Evolutionary conservation across 345 rosid genomes (phyloP).

Genomic region (Cochlearia excelsa): DNA sequence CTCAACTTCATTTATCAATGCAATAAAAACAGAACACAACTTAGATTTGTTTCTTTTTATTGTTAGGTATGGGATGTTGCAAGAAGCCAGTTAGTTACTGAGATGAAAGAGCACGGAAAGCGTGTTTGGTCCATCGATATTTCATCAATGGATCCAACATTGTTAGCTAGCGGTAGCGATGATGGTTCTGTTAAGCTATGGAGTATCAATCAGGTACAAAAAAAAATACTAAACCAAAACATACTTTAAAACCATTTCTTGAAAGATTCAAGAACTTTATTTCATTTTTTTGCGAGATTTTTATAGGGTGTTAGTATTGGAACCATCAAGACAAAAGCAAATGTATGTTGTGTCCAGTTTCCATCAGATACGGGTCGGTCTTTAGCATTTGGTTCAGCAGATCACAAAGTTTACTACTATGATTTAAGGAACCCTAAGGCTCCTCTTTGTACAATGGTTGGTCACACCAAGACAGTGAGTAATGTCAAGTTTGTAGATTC

Average conservation of each 20-base stretch:
- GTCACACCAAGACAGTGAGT: slow-evolving; percentile 91
- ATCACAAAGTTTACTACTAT: slow-evolving; percentile 83
- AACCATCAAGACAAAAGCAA: slow-evolving; percentile 87
- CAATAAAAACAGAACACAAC: background rate
- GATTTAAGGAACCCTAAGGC: slow-evolving; percentile 81
- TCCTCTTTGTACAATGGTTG: slow-evolving; percentile 80
- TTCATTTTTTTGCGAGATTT: slow-evolving; percentile 16
- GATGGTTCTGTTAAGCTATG: slow-evolving; percentile 95
- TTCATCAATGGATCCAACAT: slow-evolving; percentile 80
- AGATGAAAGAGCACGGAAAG: slow-evolving; percentile 88
- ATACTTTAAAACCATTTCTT: slow-evolving; percentile 47
- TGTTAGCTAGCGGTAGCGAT: slow-evolving; percentile 95
- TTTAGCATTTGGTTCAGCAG: slow-evolving; percentile 96
- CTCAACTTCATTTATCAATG: background rate
- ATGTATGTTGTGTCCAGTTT: slow-evolving; percentile 92
- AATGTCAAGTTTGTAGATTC: slow-evolving; percentile 82
- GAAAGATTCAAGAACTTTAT: background rate
- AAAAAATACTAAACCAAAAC: slow-evolving; percentile 38
- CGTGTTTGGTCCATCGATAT: slow-evolving; percentile 95
- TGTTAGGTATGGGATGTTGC: slow-evolving; percentile 88
- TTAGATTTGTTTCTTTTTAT: background rate
- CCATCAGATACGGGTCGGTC: slow-evolving; percentile 71
- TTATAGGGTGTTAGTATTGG: slow-evolving; percentile 80
- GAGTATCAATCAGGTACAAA: slow-evolving; percentile 44
- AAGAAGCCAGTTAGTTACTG: slow-evolving; percentile 68